phyloP scores from a whole-genome alignment of 2,329 filamentous ascomycete genomes.

The Diaporthe sp. region DNA sequence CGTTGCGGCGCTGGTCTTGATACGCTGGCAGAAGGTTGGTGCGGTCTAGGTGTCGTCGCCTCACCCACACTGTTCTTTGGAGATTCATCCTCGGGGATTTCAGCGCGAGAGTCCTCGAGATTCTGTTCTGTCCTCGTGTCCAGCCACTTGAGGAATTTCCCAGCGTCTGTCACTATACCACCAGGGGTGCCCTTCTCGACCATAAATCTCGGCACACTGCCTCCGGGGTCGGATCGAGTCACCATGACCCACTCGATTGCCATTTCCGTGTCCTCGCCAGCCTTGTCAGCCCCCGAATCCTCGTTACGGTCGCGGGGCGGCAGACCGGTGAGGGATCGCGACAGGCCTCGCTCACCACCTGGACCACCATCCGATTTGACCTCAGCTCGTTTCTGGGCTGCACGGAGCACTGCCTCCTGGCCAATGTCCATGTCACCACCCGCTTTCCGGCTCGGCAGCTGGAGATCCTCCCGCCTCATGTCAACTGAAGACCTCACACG shows the following conservation, averaged over 20 bases:
- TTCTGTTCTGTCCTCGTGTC: constrained; percentile 56
- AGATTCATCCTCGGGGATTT: constrained; percentile 44
- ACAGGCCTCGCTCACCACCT: background rate
- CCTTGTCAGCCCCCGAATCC: constrained; percentile 31
- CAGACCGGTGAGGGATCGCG: constrained; percentile 33
- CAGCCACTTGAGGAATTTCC: constrained; percentile 85
- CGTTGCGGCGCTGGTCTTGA: constrained; percentile 34
- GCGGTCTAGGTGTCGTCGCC: constrained; percentile 42
- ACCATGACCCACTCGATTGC: constrained; percentile 92
- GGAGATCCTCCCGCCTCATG: constrained; percentile 50
- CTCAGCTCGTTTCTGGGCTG: constrained; percentile 49
- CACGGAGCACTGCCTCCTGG: constrained; percentile 60
- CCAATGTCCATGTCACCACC: constrained; percentile 47
- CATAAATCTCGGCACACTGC: constrained; percentile 89
- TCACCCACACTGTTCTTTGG: constrained; percentile 50
- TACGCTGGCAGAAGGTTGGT: constrained; percentile 36
- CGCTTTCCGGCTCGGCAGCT: constrained; percentile 43
- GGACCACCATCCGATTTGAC: constrained; percentile 6
- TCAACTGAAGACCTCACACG: constrained; percentile 61
- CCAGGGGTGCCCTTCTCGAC: constrained; percentile 90
- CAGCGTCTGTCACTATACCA: constrained; percentile 83
- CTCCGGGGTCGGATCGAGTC: constrained; percentile 88
- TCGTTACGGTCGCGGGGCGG: constrained; percentile 28
- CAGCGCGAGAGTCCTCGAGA: constrained; percentile 47
- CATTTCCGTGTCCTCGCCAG: constrained; percentile 50